Conservation (phyloP, 2,329 filamentous ascomycete genomes). For the Orbilia oligospora region DNA sequence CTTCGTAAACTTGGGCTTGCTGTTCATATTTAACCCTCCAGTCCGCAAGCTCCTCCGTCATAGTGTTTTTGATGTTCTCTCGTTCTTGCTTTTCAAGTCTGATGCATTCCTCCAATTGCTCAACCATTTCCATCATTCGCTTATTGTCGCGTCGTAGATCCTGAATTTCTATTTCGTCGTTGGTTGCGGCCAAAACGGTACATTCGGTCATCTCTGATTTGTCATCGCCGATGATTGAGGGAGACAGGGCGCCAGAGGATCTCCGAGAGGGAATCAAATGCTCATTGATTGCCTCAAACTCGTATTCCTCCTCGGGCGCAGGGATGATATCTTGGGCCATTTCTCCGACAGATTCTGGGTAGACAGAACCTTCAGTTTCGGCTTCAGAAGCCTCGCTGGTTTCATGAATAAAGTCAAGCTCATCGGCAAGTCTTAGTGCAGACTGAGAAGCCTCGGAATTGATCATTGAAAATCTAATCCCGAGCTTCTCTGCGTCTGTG, state of each 20-base stretch:
- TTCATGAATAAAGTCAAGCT: slow-evolving; percentile 87
- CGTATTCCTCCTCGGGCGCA: slow-evolving; percentile 41
- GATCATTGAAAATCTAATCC: slow-evolving; percentile 80
- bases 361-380: slow-evolving; percentile 55
- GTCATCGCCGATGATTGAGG: slow-evolving; percentile 72
- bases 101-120: slow-evolving; percentile 59
- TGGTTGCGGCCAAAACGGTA: slow-evolving; percentile 57
- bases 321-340: slow-evolving; percentile 39
- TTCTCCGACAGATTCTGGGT: slow-evolving; percentile 51
- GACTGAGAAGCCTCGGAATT: slow-evolving; percentile 73
- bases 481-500: slow-evolving; percentile 70
- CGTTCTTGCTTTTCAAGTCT: slow-evolving; percentile 55
- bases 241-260: slow-evolving; percentile 52
- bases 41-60: slow-evolving; percentile 50
- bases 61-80: slow-evolving; percentile 43
- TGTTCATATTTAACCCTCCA: slow-evolving; percentile 53
- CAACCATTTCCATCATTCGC: slow-evolving; percentile 58
- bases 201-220: slow-evolving; percentile 74
- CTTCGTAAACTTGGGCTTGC: slow-evolving; percentile 40
- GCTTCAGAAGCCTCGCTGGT: slow-evolving; percentile 58
- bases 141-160: slow-evolving; percentile 55
- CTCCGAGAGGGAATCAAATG: slow-evolving; percentile 47
- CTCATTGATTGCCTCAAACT: slow-evolving; percentile 47
- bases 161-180: slow-evolving; percentile 57
- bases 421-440: slow-evolving; percentile 87